Evolutionary conservation across 768 basidiomycete species (phyloP), one percentile per base, ranked within the genome.

Genomic region (Trametes sanguinea): DNA sequence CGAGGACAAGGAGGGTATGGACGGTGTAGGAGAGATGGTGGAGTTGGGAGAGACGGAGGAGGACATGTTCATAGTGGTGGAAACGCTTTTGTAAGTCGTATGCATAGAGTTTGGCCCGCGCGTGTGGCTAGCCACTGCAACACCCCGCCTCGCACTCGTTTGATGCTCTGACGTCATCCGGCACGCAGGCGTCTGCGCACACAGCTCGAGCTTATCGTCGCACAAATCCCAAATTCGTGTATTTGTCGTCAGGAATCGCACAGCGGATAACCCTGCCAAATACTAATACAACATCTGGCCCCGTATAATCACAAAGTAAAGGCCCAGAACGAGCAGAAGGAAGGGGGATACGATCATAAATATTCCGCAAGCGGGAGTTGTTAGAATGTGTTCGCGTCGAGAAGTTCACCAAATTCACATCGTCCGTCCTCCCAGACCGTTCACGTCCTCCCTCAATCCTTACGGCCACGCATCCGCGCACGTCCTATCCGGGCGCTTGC

Each of bases 401-500:
- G 22, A 22, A 22, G 22, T 22, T 22, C 22, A 22, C 22, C 22
- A 22, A 22, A 22, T n/a, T n/a, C 39, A 39, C 39, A 13, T 7
- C 2, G 39, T 0, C 39, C 39, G 13, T 39, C 8, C 7, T 39
- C 8, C 8, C 39, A 39, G 39, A 39, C 39, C 39, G 7, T 8
- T 39, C 13, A 39, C 39, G 8, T 13, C 7, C 39, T 39, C 42
- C 7, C 42, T 48, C 13, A 8, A 30, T 14, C 2, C 32, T 61
- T 47, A 67, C 60, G 70, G 65, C 80, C 82, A 83, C 29, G 82
- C 80, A 62, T 91, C 88, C 4, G 78, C 77, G 67, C 90, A 92
- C 60, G 79, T 81, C 73, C 89, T 87, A 68, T 91, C 90, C 6
- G 91, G 90, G 50, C 88, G 76, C 71, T 90, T 80, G 69, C 86